A percentile compares a stretch with the other conserved stretches of the same genome.
phyloP scores from a whole-genome alignment of 352 stramenopile genomes.

The Thraustotheca clavata region DNA sequence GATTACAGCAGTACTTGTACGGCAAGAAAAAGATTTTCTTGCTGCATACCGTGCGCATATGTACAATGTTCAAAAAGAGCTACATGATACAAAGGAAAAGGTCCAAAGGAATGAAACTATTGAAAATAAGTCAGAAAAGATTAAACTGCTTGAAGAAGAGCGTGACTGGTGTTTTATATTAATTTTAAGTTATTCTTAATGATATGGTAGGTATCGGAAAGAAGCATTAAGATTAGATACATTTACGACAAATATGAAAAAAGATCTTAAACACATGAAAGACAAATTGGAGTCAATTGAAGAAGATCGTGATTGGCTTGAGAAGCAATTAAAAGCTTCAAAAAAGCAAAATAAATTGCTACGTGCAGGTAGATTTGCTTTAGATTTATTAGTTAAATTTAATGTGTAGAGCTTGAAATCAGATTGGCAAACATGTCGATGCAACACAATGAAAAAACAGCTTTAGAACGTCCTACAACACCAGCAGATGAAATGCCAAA shows the following conservation, averaged over 20 bases:
- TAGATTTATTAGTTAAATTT: not conserved
- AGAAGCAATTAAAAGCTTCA: slow-evolving; percentile 89
- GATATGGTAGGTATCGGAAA: slow-evolving; percentile 58
- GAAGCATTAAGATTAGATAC: slow-evolving; percentile 86
- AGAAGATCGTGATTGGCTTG: slow-evolving; percentile 88
- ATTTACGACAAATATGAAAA: slow-evolving; percentile 87
- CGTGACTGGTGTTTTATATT: slow-evolving; percentile 79
- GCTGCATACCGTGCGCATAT: slow-evolving; percentile 91
- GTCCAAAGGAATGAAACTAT: slow-evolving; percentile 84
- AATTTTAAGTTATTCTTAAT: too few relatives aligned
- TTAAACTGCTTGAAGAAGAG: slow-evolving; percentile 90
- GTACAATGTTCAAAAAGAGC: slow-evolving; percentile 93
- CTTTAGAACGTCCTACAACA: not conserved
- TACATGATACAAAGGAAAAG: slow-evolving; percentile 86
- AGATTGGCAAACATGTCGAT: slow-evolving; percentile 15
- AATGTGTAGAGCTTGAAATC: slow-evolving; percentile 12
- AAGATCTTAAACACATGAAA: slow-evolving; percentile 89
- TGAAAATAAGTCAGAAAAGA: slow-evolving; percentile 84
- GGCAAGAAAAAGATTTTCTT: slow-evolving; percentile 90
- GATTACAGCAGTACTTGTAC: slow-evolving; percentile 82
- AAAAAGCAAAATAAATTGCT: slow-evolving; percentile 93
- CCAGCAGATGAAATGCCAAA: not conserved
- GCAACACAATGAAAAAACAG: not conserved
- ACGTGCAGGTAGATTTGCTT: slow-evolving; percentile 34
- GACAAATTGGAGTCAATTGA: slow-evolving; percentile 87